Conservation (phyloP, 2,329 filamentous ascomycete species). For the Colletotrichum orchidophilum region DNA sequence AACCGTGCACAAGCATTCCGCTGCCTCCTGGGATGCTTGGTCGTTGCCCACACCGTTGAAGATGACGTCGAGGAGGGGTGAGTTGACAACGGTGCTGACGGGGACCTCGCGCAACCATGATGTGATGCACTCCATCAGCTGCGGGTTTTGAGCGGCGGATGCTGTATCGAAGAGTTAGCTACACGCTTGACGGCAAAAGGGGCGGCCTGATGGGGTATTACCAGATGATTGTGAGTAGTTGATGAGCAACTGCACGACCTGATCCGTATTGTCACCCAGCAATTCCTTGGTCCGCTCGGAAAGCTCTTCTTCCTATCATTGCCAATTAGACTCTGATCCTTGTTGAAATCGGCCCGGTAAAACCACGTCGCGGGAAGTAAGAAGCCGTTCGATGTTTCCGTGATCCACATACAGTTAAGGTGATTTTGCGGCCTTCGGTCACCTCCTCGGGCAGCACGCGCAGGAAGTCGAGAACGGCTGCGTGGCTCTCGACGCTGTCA, state of each 20-base stretch:
- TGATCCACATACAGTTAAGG: slow-evolving; percentile 92
- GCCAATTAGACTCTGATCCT: slow-evolving; percentile 55
- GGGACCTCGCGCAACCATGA: slow-evolving; percentile 97
- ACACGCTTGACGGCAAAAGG: slow-evolving; percentile 19
- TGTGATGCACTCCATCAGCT: slow-evolving; percentile 92
- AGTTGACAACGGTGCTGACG: slow-evolving; percentile 82
- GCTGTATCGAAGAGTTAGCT: slow-evolving; percentile 55
- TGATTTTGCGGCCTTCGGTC: slow-evolving; percentile 99
- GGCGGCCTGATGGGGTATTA: slow-evolving; percentile 54
- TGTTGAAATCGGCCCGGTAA: slow-evolving; percentile 48
- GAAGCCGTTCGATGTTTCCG: slow-evolving; percentile 55
- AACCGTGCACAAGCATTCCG: slow-evolving; percentile 92
- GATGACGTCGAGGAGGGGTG: slow-evolving; percentile 83
- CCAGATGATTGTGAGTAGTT: slow-evolving; percentile 93
- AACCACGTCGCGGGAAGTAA: slow-evolving; percentile 45
- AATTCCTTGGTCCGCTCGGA: slow-evolving; percentile 85
- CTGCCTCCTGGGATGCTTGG: slow-evolving; percentile 83
- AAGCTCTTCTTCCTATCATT: slow-evolving; percentile 92
- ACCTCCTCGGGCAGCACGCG: slow-evolving; percentile 98
- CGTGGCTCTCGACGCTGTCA: slow-evolving; percentile 78
- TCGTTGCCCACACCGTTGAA: slow-evolving; percentile 81
- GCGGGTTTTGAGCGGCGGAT: slow-evolving; percentile 83
- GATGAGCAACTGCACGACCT: slow-evolving; percentile 87
- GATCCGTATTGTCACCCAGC: slow-evolving; percentile 87
- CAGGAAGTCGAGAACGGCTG: slow-evolving; percentile 94